These are phyloP conservation scores for Wickerhamomyces mucosus DNA, from an alignment of 805 yeast genomes.

Conservation along the genomic window DNA sequence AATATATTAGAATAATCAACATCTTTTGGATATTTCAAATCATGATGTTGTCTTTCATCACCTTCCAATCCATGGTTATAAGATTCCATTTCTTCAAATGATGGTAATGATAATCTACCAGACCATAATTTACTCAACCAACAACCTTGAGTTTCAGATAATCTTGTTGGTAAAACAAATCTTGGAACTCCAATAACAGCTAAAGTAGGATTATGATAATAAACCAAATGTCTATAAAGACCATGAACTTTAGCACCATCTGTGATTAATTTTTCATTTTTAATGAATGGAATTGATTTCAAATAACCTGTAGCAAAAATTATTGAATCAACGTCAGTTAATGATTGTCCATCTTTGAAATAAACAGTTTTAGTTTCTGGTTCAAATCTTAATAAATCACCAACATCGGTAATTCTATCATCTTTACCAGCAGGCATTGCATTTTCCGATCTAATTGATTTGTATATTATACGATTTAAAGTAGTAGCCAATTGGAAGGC, in stretches of 20 bases:
- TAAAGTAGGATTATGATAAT: slow-evolving; percentile 51
- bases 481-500: slow-evolving; percentile 47
- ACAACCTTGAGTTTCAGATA: slow-evolving; percentile 56
- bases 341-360: slow-evolving; percentile 38
- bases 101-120: slow-evolving; percentile 44
- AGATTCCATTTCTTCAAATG: slow-evolving; percentile 32
- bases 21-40: slow-evolving; percentile 46
- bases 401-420: slow-evolving; percentile 30
- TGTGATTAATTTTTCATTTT: slow-evolving; percentile 27
- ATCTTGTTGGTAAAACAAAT: slow-evolving; percentile 52
- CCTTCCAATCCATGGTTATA: slow-evolving; percentile 39
- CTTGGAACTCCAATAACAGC: slow-evolving; percentile 55
- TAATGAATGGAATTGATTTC: slow-evolving; percentile 55
- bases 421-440: slow-evolving; percentile 34
- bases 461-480: slow-evolving; percentile 32
- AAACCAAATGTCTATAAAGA: slow-evolving; percentile 51
- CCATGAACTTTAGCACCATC: slow-evolving; percentile 40
- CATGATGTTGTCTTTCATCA: slow-evolving; percentile 39
- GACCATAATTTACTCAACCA: slow-evolving; percentile 54
- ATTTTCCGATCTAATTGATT: slow-evolving; percentile 39
- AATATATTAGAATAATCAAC: slow-evolving; percentile 45
- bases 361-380: slow-evolving; percentile 28
- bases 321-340: slow-evolving; percentile 43
- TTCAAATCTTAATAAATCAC: slow-evolving; percentile 33
- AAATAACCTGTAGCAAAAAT: slow-evolving; percentile 72